Evolutionary conservation across 805 yeast genomes (phyloP), one percentile per base, ranked within the genome.

Genomic region (Geotrichum ghanense): DNA sequence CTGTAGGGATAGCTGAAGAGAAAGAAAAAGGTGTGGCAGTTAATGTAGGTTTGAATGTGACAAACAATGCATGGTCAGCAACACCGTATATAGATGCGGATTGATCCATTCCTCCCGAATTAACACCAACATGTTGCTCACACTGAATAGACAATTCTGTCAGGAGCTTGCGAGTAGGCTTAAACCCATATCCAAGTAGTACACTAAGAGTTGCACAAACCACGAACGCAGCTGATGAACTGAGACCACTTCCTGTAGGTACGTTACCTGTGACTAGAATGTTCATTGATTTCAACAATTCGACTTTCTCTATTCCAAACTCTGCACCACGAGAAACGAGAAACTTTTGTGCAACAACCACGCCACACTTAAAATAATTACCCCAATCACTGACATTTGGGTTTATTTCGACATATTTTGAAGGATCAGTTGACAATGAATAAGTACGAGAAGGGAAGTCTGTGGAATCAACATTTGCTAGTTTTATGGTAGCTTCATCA

Each of bases 91-190:
- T 71, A 0, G 83, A 75, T 2, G 87, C 88, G 43, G 81, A 73
- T 63, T 81, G 88, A 58, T 81, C 88, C 83, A 81, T 75, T 35
- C 88, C 87, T n/a, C 88, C 89, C 27, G 81, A 77, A 59, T 78
- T 81, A 45, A 81, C 83, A 27, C 88, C 88, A 31, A 81, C 77
- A 46, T 76, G 76, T 62, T 80, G 84, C 58, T 81, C 88, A 35
- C 80, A 75, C 3, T 74, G 76, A 39, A 77, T 79, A 3, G 87
- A 78, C 45, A 81, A 75, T 46, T 65, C 62, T 17, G 81, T 77
- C 49, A 81, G 66, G 48, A 71, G 78, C 14, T 69, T 59, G 56
- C 78, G 78, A 46, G 74, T 51, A 34, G 79, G 62, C 7, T 55
- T 49, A 21, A 70, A 61, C n/a, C 74, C 74, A 54, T 77, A 76